phyloP scores from a whole-genome alignment of 208 protist species.

The Entamoeba invadens region DNA sequence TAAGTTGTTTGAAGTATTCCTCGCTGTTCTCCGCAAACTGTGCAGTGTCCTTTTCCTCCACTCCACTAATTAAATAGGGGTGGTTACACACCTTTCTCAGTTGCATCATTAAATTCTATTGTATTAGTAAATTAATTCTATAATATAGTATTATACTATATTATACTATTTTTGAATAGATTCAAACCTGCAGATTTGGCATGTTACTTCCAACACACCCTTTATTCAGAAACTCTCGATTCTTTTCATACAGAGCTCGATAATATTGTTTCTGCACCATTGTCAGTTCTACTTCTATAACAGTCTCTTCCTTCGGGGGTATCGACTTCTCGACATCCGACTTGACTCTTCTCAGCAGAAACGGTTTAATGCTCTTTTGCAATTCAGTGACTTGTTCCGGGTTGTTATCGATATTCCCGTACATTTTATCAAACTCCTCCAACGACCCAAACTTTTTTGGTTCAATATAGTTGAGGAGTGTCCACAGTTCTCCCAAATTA shows the following conservation, averaged over 20 bases:
- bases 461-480: conserved; percentile 14
- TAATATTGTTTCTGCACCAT: conserved; percentile 14
- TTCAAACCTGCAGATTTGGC: conserved; percentile 23
- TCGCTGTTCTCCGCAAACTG: neutral
- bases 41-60: conserved; percentile 19
- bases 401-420: neutral
- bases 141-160: no score
- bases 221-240: conserved; percentile 10
- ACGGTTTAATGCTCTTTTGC: conserved; percentile 27
- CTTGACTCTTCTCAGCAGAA: conserved; percentile 34
- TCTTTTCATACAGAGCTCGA: conserved; percentile 41
- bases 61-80: conserved; percentile 28
- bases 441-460: neutral
- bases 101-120: conserved; percentile 38
- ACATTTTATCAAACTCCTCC: conserved; percentile 13
- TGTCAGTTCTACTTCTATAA: conserved; percentile 28
- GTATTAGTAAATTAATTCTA: conserved; percentile 29
- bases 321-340: conserved; percentile 28
- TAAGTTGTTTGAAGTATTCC: conserved; percentile 1
- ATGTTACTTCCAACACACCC: conserved; percentile 26
- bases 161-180: no score
- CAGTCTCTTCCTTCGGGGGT: conserved; percentile 30
- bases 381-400: conserved; percentile 4
- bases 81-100: conserved; percentile 33
- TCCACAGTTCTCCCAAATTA: neutral